phyloP scores from a whole-genome alignment of 2,329 filamentous ascomycete genomes.

The Aspergillus phoenicis region DNA sequence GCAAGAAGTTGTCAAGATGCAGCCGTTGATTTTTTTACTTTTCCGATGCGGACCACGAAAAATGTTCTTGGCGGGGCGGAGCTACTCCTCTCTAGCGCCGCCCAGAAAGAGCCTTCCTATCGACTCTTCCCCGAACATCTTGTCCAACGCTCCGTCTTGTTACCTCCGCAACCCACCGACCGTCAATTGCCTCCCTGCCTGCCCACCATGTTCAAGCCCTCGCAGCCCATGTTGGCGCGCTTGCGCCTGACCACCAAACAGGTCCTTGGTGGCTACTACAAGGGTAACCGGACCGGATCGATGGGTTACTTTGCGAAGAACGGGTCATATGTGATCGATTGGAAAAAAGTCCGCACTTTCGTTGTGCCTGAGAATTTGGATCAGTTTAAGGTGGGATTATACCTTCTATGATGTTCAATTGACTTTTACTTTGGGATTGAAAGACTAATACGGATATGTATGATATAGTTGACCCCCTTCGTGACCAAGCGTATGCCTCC shows the following conservation, averaged over 20 bases:
- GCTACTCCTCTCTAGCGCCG: conserved; percentile 25
- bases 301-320: conserved; percentile 76
- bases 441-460: conserved; percentile 40
- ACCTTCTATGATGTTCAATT: not conserved
- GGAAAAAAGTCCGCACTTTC: conserved; percentile 85
- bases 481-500: conserved; percentile 47
- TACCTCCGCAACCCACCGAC: conserved; percentile 9
- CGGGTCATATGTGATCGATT: conserved; percentile 73
- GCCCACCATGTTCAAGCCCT: conserved; percentile 47
- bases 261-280: conserved; percentile 93
- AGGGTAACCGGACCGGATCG: conserved; percentile 85
- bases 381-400: conserved; percentile 66
- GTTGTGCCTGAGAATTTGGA: conserved; percentile 71
- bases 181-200: not conserved
- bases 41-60: conserved; percentile 24
- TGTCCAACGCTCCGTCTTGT: not conserved
- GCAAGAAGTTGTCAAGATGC: conserved; percentile 10
- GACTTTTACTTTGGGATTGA: not conserved
- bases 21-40: conserved; percentile 31
- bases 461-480: conserved; percentile 47
- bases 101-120: conserved; percentile 27
- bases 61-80: conserved; percentile 40
- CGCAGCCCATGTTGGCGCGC: conserved; percentile 61
- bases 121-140: conserved; percentile 12
- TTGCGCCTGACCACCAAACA: conserved; percentile 92